Conservation (phyloP, 768 basidiomycete species). For the Sarcodon sp. region DNA sequence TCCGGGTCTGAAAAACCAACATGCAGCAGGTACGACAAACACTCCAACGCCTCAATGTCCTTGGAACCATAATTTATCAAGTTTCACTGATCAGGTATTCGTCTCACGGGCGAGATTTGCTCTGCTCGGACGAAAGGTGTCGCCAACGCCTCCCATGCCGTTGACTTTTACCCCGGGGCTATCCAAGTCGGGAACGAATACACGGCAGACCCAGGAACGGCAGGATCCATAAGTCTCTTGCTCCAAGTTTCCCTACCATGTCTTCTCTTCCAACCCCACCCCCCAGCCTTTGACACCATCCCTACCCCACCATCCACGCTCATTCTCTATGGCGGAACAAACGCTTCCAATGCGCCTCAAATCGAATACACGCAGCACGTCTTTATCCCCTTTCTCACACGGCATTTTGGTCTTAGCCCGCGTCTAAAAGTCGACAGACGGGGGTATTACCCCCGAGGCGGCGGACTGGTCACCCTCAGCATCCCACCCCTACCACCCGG, state of each 20-base stretch:
- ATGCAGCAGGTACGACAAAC: constrained; percentile 42
- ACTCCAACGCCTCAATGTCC: too few species aligned
- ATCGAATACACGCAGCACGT: constrained; percentile 59
- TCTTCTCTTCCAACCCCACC: constrained; percentile 34
- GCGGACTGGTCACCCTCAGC: constrained; percentile 41
- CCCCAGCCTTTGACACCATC: constrained; percentile 3
- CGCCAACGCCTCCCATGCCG: constrained; percentile 32
- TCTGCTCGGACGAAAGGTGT: constrained; percentile 42
- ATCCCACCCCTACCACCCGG: constrained; percentile 15
- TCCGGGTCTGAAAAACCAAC: constrained; percentile 63
- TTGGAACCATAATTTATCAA: too few species aligned
- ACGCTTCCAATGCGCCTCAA: constrained; percentile 59
- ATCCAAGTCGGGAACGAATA: constrained; percentile 27
- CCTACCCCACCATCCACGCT: constrained; percentile 28
- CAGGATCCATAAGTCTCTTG: constrained; percentile 59
- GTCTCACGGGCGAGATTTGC: constrained; percentile 50
- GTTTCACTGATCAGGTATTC: constrained; percentile 31
- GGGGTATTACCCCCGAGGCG: constrained; percentile 67
- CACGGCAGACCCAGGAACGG: constrained; percentile 39
- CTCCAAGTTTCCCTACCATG: constrained; percentile 63
- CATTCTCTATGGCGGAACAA: constrained; percentile 57
- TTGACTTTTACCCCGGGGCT: constrained; percentile 44
- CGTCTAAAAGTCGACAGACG: constrained; percentile 37
- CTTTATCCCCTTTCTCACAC: constrained; percentile 54
- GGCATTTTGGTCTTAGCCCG: constrained; percentile 34